phyloP scores from a whole-genome alignment of 768 basidiomycete genomes.

The Phlebiopsis flavidoalba region DNA sequence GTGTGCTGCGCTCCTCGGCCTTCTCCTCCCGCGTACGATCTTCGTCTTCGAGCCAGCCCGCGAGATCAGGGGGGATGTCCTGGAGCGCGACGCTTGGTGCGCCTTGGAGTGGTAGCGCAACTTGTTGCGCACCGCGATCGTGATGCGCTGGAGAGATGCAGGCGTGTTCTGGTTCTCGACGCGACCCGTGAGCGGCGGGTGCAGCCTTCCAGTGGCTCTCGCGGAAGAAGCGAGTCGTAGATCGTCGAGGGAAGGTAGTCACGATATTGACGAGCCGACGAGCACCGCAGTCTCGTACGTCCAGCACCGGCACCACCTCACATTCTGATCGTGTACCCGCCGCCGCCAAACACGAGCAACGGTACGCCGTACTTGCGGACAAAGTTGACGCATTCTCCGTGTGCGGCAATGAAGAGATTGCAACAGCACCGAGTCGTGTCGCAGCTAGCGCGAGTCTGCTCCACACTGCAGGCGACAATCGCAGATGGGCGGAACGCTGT shows the following conservation, averaged over 20 bases:
- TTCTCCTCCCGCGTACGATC: conserved; percentile 62
- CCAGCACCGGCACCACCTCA: conserved; percentile 95
- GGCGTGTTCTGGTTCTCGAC: conserved; percentile 92
- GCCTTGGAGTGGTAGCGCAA: conserved; percentile 87
- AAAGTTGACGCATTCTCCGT: conserved; percentile 97
- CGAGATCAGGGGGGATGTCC: conserved; percentile 91
- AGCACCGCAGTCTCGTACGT: conserved; percentile 95
- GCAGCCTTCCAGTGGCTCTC: conserved; percentile 90
- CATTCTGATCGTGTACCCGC: conserved; percentile 96
- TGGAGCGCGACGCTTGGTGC: conserved; percentile 97
- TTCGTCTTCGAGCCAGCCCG: conserved; percentile 70
- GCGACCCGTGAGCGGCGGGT: conserved; percentile 86
- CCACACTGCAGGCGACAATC: conserved; percentile 58
- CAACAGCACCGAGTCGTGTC: conserved; percentile 97
- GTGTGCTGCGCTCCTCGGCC: conserved; percentile 61
- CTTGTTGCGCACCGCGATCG: conserved; percentile 81
- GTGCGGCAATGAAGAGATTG: conserved; percentile 95
- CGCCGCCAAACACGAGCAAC: conserved; percentile 87
- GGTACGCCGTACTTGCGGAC: conserved; percentile 91
- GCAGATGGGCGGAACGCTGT: conserved; percentile 80
- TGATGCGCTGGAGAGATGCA: conserved; percentile 79
- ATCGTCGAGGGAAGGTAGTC: conserved; percentile 85
- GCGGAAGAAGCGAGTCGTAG: conserved; percentile 89
- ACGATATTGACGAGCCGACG: conserved; percentile 74
- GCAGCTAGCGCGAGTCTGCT: conserved; percentile 75